A percentile compares a stretch with the other conserved stretches of the same genome.
These are phyloP conservation scores for Fusarium anguioides DNA, from an alignment of 2,329 filamentous ascomycete genomes.

Conservation along the genomic window DNA sequence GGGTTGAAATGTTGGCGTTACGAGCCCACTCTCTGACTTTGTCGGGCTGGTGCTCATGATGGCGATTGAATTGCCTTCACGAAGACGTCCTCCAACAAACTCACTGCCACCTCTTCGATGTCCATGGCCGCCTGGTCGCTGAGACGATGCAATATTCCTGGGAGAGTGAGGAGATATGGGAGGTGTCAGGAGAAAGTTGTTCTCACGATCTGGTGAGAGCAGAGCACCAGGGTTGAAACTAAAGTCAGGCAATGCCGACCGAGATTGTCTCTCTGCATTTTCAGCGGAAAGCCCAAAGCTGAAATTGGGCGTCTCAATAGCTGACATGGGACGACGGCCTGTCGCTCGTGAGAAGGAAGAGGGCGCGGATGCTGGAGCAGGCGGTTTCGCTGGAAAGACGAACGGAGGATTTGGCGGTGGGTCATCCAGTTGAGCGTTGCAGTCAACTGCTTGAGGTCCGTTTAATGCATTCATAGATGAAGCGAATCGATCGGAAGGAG, in stretches of 20 bases:
- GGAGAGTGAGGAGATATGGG: constrained; percentile 66
- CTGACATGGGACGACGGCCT: constrained; percentile 64
- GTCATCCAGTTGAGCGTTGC: constrained; percentile 22
- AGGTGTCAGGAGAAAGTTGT: constrained; percentile 60
- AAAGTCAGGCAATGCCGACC: constrained; percentile 62
- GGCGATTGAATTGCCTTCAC: constrained; percentile 67
- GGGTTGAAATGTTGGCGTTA: constrained; percentile 65
- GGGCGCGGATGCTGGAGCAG: constrained; percentile 58
- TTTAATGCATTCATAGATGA: constrained; percentile 33
- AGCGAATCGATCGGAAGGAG: constrained; percentile 41
- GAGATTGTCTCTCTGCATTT: constrained; percentile 40
- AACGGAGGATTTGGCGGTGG: constrained; percentile 73
- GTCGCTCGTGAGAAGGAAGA: constrained; percentile 61
- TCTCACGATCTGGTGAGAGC: constrained; percentile 54
- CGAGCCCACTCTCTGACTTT: constrained; percentile 68
- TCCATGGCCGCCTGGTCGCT: constrained; percentile 72
- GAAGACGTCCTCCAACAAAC: constrained; percentile 80
- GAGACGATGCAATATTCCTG: constrained; percentile 64
- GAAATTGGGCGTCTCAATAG: constrained; percentile 58
- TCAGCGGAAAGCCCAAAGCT: constrained; percentile 48
- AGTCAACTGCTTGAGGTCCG: constrained; percentile 29
- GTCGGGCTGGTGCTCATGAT: constrained; percentile 77
- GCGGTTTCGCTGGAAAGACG: constrained; percentile 66
- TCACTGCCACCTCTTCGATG: constrained; percentile 87
- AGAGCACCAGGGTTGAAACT: constrained; percentile 66